A percentile compares a stretch with the other conserved stretches of the same genome.
Evolutionary conservation across 345 rosid species (phyloP).

Genomic region (Eucalyptus guilfoylei): DNA sequence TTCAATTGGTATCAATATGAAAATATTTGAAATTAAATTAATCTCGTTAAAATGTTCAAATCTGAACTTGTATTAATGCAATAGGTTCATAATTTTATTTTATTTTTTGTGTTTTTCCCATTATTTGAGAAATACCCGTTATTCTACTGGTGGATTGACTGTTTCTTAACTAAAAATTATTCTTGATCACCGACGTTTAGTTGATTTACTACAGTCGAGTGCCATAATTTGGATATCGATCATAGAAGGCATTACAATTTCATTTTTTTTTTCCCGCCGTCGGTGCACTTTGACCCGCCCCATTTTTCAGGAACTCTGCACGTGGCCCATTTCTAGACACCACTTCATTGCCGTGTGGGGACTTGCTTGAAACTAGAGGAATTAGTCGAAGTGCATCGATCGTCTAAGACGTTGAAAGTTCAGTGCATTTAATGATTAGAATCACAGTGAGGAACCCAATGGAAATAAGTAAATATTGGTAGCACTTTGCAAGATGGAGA

Average conservation of each 20-base stretch:
- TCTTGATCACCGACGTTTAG: neutral
- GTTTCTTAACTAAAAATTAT: neutral
- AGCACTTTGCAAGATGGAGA: neutral
- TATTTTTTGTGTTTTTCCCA: too few species aligned
- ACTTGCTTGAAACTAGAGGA: neutral
- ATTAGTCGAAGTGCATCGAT: neutral
- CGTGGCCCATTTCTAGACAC: neutral
- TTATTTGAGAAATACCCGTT: neutral
- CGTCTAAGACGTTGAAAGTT: neutral
- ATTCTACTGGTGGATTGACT: neutral
- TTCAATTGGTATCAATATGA: too few species aligned
- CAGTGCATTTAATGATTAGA: neutral
- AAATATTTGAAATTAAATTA: too few species aligned
- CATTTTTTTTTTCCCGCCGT: neutral
- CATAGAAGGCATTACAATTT: neutral
- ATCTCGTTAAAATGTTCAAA: too few species aligned
- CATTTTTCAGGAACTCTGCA: neutral
- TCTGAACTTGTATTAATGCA: too few species aligned
- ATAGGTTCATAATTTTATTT: too few species aligned
- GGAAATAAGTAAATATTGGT: neutral
- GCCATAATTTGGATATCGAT: neutral
- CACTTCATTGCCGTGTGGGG: neutral
- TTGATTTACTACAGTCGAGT: neutral
- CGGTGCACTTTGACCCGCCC: neutral
- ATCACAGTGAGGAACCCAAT: neutral